Conservation (phyloP, 2,329 filamentous ascomycete species). For the Microdochium bolleyi region DNA sequence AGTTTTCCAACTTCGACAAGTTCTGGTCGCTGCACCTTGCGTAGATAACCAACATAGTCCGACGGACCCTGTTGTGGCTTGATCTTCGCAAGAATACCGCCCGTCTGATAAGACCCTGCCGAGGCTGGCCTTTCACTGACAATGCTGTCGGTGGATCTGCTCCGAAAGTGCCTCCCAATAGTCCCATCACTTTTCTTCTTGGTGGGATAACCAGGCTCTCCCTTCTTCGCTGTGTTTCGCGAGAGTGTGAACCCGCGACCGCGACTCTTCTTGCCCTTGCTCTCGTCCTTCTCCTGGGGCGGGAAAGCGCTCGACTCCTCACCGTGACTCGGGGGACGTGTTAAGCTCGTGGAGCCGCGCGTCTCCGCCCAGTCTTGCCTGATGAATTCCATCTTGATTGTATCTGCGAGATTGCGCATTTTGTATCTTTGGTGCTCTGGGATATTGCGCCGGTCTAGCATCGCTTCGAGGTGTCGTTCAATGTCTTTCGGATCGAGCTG, state of each 20-base stretch:
- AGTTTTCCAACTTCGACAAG: constrained; percentile 88
- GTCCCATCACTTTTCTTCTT: constrained; percentile 69
- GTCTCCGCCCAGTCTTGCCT: constrained; percentile 76
- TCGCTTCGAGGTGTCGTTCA: constrained; percentile 49
- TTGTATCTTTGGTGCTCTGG: constrained; percentile 90
- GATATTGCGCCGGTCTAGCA: constrained; percentile 82
- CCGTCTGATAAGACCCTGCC: constrained; percentile 45
- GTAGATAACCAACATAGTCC: constrained; percentile 81
- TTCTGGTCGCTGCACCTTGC: constrained; percentile 73
- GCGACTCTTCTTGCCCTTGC: constrained; percentile 50
- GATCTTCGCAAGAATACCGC: constrained; percentile 56
- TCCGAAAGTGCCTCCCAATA: constrained; percentile 56
- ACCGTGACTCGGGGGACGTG: constrained; percentile 34
- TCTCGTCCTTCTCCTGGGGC: constrained; percentile 25
- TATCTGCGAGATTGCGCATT: constrained; percentile 81
- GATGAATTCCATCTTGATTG: constrained; percentile 94
- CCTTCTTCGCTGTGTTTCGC: constrained; percentile 42
- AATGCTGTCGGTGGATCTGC: constrained; percentile 66
- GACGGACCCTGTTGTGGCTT: constrained; percentile 68
- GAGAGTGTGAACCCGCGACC: constrained; percentile 75
- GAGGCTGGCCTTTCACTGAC: constrained; percentile 50
- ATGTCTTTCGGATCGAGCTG: constrained; percentile 46
- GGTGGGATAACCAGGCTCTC: constrained; percentile 55
- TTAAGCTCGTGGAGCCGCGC: constrained; percentile 35
- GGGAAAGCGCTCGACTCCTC: constrained; percentile 29